Evolutionary conservation across 2,329 filamentous ascomycete species (phyloP), one percentile per base, ranked within the genome.

Genomic region (Xylaria arbuscula): DNA sequence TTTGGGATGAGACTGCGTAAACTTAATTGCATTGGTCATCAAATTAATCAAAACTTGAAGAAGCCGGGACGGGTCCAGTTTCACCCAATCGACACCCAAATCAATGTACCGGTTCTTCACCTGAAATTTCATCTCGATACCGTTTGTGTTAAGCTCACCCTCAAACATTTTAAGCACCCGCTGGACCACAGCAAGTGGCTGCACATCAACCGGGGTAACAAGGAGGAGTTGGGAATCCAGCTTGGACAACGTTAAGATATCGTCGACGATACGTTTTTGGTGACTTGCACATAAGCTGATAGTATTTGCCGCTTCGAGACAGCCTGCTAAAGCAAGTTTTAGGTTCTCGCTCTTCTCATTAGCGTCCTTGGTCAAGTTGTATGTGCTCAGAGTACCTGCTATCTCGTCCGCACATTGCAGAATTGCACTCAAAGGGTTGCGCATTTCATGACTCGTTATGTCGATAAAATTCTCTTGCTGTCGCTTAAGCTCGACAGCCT

Each of bases 271-370:
- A 7, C 89, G 84, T 80, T 92, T 92, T 78, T 94, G 91, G 80
- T 93, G 93, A 75, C 89, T 92, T 60, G 92, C 91, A 78, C 93
- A 96, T 15, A 94, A 83, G 24, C 90, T 89, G 76, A 95, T 94
- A 0, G 92, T 94, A 73, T 93, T 91, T n/a, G 92, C 90, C 7
- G 92, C 92, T 77, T 94, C 92, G 22, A 93, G 84, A 68, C 87
- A 88, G 40, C 81, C 82, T 22, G 88, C 86, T 24, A 90, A 72
- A 28, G 75, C 76, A 10, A 76, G 67, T 53, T 66, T 76, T 8
- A 88, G 77, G 3, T 78, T 78, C 24, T 86, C 82, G 8, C 87
- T 76, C 73, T 85, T 70, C 79, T 86, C 54, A 77, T 82, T 73
- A 68, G 81, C 72, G 32, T 78, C 72, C 3, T 76, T 76, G 2